phyloP scores from a whole-genome alignment of 257 asterid genomes.

The Solanum acaule region DNA sequence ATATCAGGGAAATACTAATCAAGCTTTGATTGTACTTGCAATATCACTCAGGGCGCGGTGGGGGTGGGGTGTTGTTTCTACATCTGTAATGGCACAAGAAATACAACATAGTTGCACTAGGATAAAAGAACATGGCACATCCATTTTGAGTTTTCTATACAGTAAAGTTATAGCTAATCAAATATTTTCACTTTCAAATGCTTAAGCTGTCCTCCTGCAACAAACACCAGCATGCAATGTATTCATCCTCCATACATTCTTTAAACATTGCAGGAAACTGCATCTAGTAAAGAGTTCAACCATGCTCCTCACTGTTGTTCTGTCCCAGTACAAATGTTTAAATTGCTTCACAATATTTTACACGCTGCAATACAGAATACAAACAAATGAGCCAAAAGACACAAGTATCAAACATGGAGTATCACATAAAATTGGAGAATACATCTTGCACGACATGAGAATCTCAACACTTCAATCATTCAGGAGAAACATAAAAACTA shows the following conservation, averaged over 20 bases:
- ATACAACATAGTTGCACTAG: background rate
- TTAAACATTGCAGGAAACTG: background rate
- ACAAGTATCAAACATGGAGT: background rate
- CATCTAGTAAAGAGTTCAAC: background rate
- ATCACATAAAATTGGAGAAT: background rate
- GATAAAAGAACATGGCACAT: background rate
- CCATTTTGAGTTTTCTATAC: background rate
- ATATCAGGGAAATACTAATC: background rate
- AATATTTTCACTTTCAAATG: background rate
- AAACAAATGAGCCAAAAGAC: background rate
- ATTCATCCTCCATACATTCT: background rate
- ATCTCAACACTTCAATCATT: background rate
- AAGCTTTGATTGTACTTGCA: too few relatives aligned
- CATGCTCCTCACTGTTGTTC: background rate
- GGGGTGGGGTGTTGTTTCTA: background rate
- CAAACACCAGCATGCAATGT: background rate
- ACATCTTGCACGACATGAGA: background rate
- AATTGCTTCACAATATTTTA: conserved; percentile 34
- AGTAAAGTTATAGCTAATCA: background rate
- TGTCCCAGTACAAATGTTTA: background rate
- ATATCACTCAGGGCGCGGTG: too few relatives aligned
- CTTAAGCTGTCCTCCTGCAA: background rate
- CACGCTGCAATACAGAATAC: conserved; percentile 29
- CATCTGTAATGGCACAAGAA: background rate
- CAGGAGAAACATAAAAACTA: background rate